Conservation (phyloP, 2,329 filamentous ascomycete genomes). For the Exophiala spinifera region DNA sequence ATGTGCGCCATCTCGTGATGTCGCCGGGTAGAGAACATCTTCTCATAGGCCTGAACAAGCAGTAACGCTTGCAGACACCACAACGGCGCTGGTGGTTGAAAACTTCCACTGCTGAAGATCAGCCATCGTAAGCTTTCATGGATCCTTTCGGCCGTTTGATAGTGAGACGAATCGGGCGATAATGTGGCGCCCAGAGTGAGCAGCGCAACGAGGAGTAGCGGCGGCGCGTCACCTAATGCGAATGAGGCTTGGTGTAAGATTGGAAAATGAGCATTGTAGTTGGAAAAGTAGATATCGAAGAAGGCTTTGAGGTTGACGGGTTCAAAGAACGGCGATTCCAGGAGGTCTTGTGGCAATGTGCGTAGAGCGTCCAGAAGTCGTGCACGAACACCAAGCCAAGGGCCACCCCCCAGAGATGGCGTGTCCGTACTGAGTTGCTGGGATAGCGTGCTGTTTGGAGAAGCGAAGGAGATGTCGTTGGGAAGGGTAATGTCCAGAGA, state of each 20-base stretch:
- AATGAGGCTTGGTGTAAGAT: conserved; percentile 31
- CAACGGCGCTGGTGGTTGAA: conserved; percentile 31
- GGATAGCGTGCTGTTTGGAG: conserved; percentile 17
- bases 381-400: conserved; percentile 25
- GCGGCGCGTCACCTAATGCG: conserved; percentile 19
- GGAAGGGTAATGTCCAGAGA: conserved; percentile 5
- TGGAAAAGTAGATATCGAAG: conserved; percentile 30
- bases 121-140: conserved; percentile 30
- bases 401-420: not conserved
- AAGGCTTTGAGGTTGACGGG: conserved; percentile 27
- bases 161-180: conserved; percentile 27
- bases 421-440: conserved; percentile 8
- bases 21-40: conserved; percentile 32
- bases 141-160: conserved; percentile 24
- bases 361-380: conserved; percentile 26
- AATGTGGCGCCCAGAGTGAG: conserved; percentile 31
- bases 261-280: conserved; percentile 33
- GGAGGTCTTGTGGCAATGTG: conserved; percentile 20
- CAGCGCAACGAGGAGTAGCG: conserved; percentile 31
- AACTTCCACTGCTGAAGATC: conserved; percentile 28
- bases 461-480: conserved; percentile 20
- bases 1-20: conserved; percentile 33
- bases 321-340: conserved; percentile 30
- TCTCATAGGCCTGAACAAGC: conserved; percentile 31
- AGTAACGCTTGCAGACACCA: conserved; percentile 33